phyloP scores from a whole-genome alignment of 176 grass and related monocot species.

The Triticum aestivum region DNA sequence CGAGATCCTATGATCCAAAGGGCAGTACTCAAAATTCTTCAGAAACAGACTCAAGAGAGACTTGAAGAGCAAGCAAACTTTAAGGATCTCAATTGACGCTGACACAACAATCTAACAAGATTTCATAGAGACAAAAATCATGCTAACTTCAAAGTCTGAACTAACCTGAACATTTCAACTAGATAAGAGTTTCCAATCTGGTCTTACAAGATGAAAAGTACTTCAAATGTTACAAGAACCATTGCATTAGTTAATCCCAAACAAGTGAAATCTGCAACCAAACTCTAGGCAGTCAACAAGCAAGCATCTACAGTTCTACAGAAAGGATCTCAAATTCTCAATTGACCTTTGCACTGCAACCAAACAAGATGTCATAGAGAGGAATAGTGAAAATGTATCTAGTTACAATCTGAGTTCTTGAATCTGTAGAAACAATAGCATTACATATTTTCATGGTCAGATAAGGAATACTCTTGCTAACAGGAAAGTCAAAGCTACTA shows the following conservation, averaged over 20 bases:
- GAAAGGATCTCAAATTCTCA: constrained; percentile 15
- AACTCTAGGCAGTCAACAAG: neutral
- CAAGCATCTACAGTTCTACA: neutral
- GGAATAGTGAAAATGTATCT: neutral
- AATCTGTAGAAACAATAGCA: neutral
- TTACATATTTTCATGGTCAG: neutral
- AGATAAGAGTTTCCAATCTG: neutral
- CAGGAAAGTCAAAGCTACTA: neutral
- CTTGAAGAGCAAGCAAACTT: neutral
- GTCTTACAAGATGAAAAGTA: neutral
- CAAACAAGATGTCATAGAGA: neutral
- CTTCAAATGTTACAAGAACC: neutral
- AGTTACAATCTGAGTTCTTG: neutral
- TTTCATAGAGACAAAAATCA: neutral
- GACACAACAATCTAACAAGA: neutral
- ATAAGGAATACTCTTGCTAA: neutral
- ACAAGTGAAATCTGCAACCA: neutral
- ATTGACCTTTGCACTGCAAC: neutral
- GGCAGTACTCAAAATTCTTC: neutral
- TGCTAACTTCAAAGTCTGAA: neutral
- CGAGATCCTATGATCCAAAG: neutral
- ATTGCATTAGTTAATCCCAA: neutral
- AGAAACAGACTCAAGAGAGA: neutral
- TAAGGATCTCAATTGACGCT: neutral
- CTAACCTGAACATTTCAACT: neutral